A percentile compares a stretch with the other conserved stretches of the same genome.
Conservation (phyloP, 768 basidiomycete genomes). For the Boletellus ananas region DNA sequence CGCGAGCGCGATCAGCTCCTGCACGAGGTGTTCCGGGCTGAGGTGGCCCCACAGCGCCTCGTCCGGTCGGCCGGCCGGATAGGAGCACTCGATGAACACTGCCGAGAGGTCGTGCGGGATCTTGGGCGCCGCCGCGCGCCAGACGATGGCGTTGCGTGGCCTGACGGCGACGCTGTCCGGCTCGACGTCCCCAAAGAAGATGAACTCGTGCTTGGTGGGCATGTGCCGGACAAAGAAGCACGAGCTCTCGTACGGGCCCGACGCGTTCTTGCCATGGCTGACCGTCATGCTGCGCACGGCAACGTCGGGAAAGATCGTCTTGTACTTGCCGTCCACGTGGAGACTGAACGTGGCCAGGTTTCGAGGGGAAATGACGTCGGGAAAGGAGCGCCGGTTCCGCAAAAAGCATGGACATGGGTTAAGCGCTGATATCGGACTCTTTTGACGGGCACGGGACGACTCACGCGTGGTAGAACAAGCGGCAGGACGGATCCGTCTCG, state of each 20-base stretch:
- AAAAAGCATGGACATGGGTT: neutral
- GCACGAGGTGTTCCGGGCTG: conserved; percentile 70
- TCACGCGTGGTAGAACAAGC: conserved; percentile 63
- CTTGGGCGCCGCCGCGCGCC: conserved; percentile 77
- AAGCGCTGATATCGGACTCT: neutral
- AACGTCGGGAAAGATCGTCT: conserved; percentile 47
- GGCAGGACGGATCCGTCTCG: conserved; percentile 53
- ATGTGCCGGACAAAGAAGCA: conserved; percentile 85
- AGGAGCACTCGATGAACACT: conserved; percentile 97
- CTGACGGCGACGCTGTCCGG: conserved; percentile 67
- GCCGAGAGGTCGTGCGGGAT: conserved; percentile 64
- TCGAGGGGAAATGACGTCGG: neutral
- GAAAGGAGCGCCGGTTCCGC: too few relatives aligned
- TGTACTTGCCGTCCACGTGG: conserved; percentile 49
- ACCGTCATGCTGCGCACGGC: conserved; percentile 67
- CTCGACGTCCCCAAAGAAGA: conserved; percentile 95
- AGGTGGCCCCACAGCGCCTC: conserved; percentile 82
- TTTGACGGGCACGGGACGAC: conserved; percentile 23
- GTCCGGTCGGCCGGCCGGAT: conserved; percentile 65
- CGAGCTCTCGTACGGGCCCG: conserved; percentile 64
- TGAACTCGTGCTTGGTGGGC: conserved; percentile 59
- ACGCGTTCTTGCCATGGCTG: conserved; percentile 61
- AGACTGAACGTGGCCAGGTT: conserved; percentile 31
- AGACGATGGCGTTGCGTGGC: conserved; percentile 66
- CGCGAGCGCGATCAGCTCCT: conserved; percentile 71